Evolutionary conservation across 768 basidiomycete genomes (phyloP), one percentile per base, ranked within the genome.

Genomic region (Gymnopilus junonius): DNA sequence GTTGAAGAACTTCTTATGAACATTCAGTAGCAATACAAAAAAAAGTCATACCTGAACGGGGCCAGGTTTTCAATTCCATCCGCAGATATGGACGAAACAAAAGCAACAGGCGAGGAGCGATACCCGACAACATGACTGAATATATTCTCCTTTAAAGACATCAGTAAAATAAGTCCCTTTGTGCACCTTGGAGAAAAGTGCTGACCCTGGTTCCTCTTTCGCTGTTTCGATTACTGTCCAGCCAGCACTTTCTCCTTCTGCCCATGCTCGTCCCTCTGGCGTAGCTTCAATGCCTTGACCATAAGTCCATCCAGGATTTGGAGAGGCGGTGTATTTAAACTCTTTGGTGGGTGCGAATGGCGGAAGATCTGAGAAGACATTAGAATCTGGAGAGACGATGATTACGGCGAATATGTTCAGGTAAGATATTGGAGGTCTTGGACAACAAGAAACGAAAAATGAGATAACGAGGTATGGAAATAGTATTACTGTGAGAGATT

Each of bases 51-150:
- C 79, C 81, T 82, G 63, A 87, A 89, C 1, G 87, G 85, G 1
- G 88, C 87, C 39, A 92, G 78, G 70, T 91, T 92, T 64, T 76
- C 74, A 4, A 77, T 67, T 0, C 88, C 88, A 55, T 82, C 72
- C 15, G 75, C 75, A 6, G 83, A 84, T 39, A 87, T 65, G 8
- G 86, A 82, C 7, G 89, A 90, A n/a, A 91, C 83, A 64, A 92
- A 88, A 0, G 86, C 91, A 58, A 92, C 78, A 10, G 90, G 42
- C 91, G 83, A 2, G 90, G 91, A 7, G 80, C 77, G 50, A 90
- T 78, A 12, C 85, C 87, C 43, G 81, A 82, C 8, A 80, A 79
- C 65, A 88, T 69, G 57, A 87, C 67, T 12, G 75, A 74, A 67
- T 90, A 87, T 8, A 81, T 25, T 35, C 68, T 67, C 51, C 79